phyloP scores from a whole-genome alignment of 768 basidiomycete genomes.

The Cyclocybe cylindracea region DNA sequence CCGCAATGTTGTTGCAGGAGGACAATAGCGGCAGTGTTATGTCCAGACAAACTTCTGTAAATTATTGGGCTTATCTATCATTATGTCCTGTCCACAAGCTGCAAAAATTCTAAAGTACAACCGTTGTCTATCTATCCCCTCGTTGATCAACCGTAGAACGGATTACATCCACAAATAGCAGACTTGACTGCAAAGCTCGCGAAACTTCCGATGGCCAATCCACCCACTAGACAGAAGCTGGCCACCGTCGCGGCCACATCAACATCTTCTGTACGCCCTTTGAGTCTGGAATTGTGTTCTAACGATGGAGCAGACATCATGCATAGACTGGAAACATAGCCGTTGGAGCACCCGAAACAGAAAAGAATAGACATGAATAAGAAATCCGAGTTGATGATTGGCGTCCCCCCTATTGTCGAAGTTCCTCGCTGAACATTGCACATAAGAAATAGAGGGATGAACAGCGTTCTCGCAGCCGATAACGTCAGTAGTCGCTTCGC shows the following conservation, averaged over 20 bases:
- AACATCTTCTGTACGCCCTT: constrained; percentile 72
- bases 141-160: constrained; percentile 39
- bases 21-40: too few relatives aligned
- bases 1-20: background rate
- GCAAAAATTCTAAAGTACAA: background rate
- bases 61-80: background rate
- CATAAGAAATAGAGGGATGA: constrained; percentile 85
- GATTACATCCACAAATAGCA: constrained; percentile 71
- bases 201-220: constrained; percentile 74
- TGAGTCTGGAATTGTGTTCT: constrained; percentile 73
- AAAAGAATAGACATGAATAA: constrained; percentile 75
- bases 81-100: background rate
- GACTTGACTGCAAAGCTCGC: constrained; percentile 79
- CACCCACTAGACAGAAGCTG: constrained; percentile 76
- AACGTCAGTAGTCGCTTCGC: constrained; percentile 59
- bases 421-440: constrained; percentile 74
- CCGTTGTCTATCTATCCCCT: background rate
- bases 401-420: constrained; percentile 28
- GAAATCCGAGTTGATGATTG: constrained; percentile 75
- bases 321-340: constrained; percentile 74
- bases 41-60: background rate
- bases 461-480: constrained; percentile 72
- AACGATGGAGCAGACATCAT: constrained; percentile 85
- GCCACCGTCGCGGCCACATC: constrained; percentile 84
- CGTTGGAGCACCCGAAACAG: constrained; percentile 77